phyloP scores from a whole-genome alignment of 2,329 filamentous ascomycete genomes.

The Alternaria longipes region DNA sequence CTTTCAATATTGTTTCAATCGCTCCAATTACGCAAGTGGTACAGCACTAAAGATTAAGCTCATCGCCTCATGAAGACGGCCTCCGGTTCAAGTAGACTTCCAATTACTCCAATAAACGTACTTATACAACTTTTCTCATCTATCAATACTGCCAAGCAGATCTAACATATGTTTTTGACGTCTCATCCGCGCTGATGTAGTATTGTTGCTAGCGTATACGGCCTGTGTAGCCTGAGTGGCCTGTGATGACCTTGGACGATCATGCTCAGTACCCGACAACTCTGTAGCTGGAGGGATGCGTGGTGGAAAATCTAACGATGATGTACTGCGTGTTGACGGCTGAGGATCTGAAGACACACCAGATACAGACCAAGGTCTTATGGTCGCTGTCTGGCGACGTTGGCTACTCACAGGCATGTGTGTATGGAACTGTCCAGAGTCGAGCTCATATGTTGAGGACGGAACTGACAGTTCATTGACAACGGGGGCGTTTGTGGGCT shows the following conservation, averaged over 20 bases:
- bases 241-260: not conserved
- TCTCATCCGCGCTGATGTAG: slow-evolving; percentile 20
- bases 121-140: not conserved
- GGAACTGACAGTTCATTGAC: not conserved
- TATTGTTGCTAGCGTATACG: not conserved
- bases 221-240: not conserved
- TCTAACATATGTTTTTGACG: slow-evolving; percentile 27
- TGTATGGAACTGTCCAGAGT: not conserved
- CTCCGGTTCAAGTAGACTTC: not conserved
- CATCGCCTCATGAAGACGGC: not conserved
- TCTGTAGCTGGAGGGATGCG: not conserved
- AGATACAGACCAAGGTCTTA: not conserved
- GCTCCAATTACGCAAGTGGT: too few relatives aligned
- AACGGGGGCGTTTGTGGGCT: not conserved
- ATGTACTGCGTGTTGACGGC: not conserved
- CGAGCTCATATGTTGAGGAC: not conserved
- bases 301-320: not conserved
- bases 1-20: too few relatives aligned
- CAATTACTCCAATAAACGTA: not conserved
- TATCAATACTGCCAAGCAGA: slow-evolving; percentile 21
- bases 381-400: not conserved
- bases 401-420: not conserved
- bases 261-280: not conserved
- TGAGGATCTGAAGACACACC: not conserved
- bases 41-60: not conserved